phyloP scores from a whole-genome alignment of 2,329 filamentous ascomycete genomes.

The Chaetomiaceae sp. region DNA sequence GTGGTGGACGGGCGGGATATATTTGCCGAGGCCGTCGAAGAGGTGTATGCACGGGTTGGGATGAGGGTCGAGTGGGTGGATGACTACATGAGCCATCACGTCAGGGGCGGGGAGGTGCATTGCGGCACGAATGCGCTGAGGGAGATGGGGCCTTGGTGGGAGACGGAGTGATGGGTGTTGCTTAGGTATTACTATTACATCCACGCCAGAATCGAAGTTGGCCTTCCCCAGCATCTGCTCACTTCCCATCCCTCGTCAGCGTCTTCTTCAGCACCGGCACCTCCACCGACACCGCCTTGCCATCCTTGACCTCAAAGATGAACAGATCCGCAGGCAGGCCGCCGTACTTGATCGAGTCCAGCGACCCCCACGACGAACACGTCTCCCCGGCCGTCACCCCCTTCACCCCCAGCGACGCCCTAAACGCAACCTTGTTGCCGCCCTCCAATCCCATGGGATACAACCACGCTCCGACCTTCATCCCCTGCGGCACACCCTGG shows the following conservation, averaged over 20 bases:
- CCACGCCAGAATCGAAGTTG: too few relatives aligned
- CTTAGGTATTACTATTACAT: too few relatives aligned
- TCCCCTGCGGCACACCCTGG: background rate
- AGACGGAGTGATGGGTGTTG: background rate
- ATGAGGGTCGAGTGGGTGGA: slow-evolving; percentile 9
- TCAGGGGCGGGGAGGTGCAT: slow-evolving; percentile 9
- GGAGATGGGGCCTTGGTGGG: slow-evolving; percentile 5
- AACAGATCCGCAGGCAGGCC: slow-evolving; percentile 17
- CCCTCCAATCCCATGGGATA: slow-evolving; percentile 15
- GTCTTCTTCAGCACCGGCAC: slow-evolving; percentile 15
- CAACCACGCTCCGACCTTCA: slow-evolving; percentile 8
- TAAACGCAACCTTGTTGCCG: slow-evolving; percentile 14
- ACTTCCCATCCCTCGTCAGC: slow-evolving; percentile 1
- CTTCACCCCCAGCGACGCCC: slow-evolving; percentile 10
- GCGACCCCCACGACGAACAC: slow-evolving; percentile 12
- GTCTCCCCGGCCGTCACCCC: slow-evolving; percentile 2
- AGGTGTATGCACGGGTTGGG: slow-evolving; percentile 2
- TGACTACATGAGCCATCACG: slow-evolving; percentile 14
- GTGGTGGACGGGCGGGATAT: slow-evolving; percentile 5
- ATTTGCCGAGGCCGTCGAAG: slow-evolving; percentile 2
- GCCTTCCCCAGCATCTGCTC: too few relatives aligned
- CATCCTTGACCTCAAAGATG: slow-evolving; percentile 17
- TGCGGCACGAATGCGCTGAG: slow-evolving; percentile 12
- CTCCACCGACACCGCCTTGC: slow-evolving; percentile 14
- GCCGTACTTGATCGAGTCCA: slow-evolving; percentile 13